Percentiles rank a stretch among this genome's conserved stretches.
Evolutionary conservation across 1,284 basidiomycete genomes (phyloP).

Genomic region (Porodaedalea pini): DNA sequence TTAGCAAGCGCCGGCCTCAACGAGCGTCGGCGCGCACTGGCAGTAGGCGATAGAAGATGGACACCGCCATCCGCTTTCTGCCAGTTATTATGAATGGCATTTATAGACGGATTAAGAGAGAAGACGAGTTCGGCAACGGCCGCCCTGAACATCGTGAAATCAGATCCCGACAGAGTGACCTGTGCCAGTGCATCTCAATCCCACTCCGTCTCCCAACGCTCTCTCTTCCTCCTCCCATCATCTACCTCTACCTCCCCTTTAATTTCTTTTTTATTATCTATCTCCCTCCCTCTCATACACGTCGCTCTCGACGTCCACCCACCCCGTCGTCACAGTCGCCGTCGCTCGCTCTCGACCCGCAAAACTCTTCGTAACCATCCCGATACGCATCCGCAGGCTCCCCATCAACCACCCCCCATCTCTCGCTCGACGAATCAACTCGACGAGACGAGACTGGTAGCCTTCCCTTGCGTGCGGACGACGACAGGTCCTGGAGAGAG

Average conservation of each 20-base stretch:
- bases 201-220: not conserved
- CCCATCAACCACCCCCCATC: not conserved
- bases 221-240: not conserved
- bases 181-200: not conserved
- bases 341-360: not conserved
- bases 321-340: not conserved
- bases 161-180: constrained; percentile 5
- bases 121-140: not conserved
- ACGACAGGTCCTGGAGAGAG: not conserved
- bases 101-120: too few relatives aligned
- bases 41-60: too few relatives aligned
- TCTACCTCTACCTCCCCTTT: not conserved
- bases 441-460: not conserved
- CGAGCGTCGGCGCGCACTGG: too few relatives aligned
- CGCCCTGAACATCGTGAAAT: not conserved
- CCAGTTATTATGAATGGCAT: too few relatives aligned
- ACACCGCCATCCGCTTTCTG: too few relatives aligned
- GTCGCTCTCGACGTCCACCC: not conserved
- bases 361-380: constrained; percentile 8
- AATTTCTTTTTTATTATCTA: constrained; percentile 4
- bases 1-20: too few relatives aligned
- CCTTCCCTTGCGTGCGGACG: not conserved
- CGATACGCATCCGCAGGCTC: not conserved
- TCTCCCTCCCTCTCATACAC: not conserved
- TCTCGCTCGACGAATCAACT: not conserved